Evolutionary conservation across 495 filamentous ascomycete genomes (phyloP), one percentile per base, ranked within the genome.

Genomic region (Penicillium chermesinum): DNA sequence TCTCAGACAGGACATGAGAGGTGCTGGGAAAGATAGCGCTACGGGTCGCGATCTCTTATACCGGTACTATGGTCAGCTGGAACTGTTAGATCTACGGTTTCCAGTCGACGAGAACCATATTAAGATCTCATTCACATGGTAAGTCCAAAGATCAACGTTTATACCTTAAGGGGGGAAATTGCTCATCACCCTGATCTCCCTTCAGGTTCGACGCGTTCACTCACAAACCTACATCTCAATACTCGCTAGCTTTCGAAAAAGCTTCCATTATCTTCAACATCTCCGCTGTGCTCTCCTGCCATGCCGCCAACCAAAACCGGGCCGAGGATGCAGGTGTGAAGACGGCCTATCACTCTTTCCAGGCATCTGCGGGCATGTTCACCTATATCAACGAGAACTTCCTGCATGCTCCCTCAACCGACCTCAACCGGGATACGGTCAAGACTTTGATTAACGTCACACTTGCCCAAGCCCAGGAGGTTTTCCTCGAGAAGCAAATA

Each of bases 311-410:
- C 64, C 93, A 97, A 64, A 87, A 90, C 49, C 85, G 94, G 16
- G 87, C 84, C 49, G 90, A 97, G 59, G 94, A 97, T 50, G 74
- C 85, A 15, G 91, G 94, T 19, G 79, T 97, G 52, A 98, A 97
- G 70, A 93, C 89, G 13, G 87, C 93, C 2, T 98, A 96, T 61
- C 91, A 98, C 67, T 97, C 93, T 16, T 97, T 97, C 74, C 93
- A 98, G 65, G 93, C 93, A 27, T 86, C 91, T 18, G 93, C 93
- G 9, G 93, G 93, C 65, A 98, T 98, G 93, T 98, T 97, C 67
- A 96, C 90, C 15, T 98, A 98, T 58, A 97, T 98, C 72, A 98
- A 97, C 66, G 91, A 97, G 70, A 97, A 98, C 69, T 98, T 98
- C 67, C 72, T 96, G 34, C 94, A 98, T 61, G 93, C 93, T 27